These are phyloP conservation scores for Xylaria sp. DNA, from an alignment of 2,329 filamentous ascomycete species.

Conservation along the genomic window DNA sequence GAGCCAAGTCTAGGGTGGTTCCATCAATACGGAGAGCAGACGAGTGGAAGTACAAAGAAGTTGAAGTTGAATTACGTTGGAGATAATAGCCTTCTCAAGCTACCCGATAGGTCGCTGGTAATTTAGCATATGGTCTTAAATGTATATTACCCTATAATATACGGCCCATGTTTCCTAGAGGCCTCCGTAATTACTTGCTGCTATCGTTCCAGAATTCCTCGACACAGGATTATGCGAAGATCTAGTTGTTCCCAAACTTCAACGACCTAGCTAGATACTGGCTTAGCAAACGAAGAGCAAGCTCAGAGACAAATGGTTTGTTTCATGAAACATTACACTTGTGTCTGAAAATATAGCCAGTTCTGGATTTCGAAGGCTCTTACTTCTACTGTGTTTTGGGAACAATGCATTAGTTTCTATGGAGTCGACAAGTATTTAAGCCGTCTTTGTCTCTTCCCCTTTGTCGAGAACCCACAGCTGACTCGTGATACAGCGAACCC, in stretches of 20 bases:
- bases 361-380: background rate
- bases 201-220: background rate
- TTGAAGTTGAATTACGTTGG: background rate
- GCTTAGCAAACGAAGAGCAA: constrained; percentile 1
- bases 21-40: background rate
- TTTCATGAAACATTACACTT: constrained; percentile 1
- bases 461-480: background rate
- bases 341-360: constrained; percentile 13
- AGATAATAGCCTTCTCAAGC: background rate
- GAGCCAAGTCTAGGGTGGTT: background rate
- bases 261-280: background rate
- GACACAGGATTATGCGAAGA: background rate
- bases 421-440: background rate
- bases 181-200: background rate
- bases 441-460: background rate
- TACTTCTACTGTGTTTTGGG: background rate
- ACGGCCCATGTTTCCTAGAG: background rate
- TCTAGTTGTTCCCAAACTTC: background rate
- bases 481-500: background rate
- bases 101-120: background rate
- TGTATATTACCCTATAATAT: constrained; percentile 21
- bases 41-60: background rate
- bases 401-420: constrained; percentile 17
- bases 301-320: constrained; percentile 7
- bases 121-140: background rate